Conservation (phyloP, 2,329 filamentous ascomycete genomes). For the Remersonia thermophila region DNA sequence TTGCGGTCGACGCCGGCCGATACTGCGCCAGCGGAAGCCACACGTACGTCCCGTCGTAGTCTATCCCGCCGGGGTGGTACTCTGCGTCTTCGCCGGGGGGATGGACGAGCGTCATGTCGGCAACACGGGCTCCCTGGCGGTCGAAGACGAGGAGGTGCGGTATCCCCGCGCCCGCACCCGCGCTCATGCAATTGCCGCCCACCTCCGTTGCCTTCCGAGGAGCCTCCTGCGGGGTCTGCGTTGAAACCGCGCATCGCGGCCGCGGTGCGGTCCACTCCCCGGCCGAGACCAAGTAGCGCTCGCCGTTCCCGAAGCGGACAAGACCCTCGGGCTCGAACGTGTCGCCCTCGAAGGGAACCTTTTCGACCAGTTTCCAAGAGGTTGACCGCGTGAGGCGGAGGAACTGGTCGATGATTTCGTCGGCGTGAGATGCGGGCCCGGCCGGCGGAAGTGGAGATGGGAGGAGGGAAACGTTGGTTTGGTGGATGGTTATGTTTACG, state of each 20-base stretch:
- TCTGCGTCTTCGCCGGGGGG: too few relatives aligned
- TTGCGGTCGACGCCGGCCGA: conserved; percentile 33
- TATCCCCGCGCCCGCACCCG: conserved; percentile 32
- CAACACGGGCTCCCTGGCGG: conserved; percentile 28
- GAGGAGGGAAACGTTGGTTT: conserved; percentile 20
- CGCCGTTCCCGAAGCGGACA: conserved; percentile 26
- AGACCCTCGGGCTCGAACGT: conserved; percentile 38
- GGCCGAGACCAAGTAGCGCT: conserved; percentile 33
- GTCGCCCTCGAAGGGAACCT: conserved; percentile 31
- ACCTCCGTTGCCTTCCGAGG: too few relatives aligned
- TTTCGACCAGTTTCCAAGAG: conserved; percentile 29
- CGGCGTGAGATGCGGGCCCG: conserved; percentile 23
- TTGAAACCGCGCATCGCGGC: conserved; percentile 25
- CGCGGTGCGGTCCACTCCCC: conserved; percentile 37
- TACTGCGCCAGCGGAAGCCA: conserved; percentile 36
- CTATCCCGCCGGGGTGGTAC: conserved; percentile 37
- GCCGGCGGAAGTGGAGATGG: conserved; percentile 25
- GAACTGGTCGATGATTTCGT: conserved; percentile 26
- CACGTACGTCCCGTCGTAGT: conserved; percentile 34
- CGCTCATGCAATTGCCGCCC: too few relatives aligned
- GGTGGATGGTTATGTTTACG: conserved; percentile 25
- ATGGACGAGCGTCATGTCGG: conserved; percentile 20
- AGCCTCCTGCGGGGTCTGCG: conserved; percentile 27
- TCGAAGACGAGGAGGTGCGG: conserved; percentile 34
- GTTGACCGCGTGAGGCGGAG: conserved; percentile 27